Evolutionary conservation across 1,139 yeast genomes (phyloP).

Genomic region (Oligophagozyma castellii): DNA sequence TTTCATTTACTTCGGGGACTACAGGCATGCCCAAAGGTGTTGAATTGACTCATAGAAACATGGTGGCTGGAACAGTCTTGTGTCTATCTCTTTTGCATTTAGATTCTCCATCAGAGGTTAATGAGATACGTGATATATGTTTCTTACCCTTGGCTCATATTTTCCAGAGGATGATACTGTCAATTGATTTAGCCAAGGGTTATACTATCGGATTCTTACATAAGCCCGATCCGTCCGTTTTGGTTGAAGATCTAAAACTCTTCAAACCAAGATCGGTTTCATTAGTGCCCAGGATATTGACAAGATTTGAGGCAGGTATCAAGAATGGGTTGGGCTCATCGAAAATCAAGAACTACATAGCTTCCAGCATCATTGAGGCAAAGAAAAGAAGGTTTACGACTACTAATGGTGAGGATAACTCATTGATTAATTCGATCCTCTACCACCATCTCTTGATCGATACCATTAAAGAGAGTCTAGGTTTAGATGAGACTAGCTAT

Average conservation of each 20-base stretch:
- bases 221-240: slow-evolving; percentile 28
- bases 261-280: slow-evolving; percentile 41
- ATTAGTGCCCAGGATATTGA: slow-evolving; percentile 54
- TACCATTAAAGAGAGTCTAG: slow-evolving; percentile 42
- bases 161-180: slow-evolving; percentile 33
- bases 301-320: slow-evolving; percentile 44
- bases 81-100: slow-evolving; percentile 15
- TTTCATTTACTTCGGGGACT: slow-evolving; percentile 69
- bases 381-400: slow-evolving; percentile 26
- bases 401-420: slow-evolving; percentile 27
- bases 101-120: slow-evolving; percentile 7
- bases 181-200: slow-evolving; percentile 23
- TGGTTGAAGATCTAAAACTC: slow-evolving; percentile 43
- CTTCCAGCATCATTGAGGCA: slow-evolving; percentile 24
- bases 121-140: slow-evolving; percentile 21
- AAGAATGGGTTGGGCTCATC: slow-evolving; percentile 27
- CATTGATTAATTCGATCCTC: slow-evolving; percentile 20
- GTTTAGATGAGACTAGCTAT: slow-evolving; percentile 36
- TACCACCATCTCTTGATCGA: slow-evolving; percentile 37
- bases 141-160: slow-evolving; percentile 64
- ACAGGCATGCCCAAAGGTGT: slow-evolving; percentile 71
- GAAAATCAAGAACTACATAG: slow-evolving; percentile 24
- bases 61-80: slow-evolving; percentile 35
- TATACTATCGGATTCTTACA: slow-evolving; percentile 34
- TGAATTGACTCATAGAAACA: slow-evolving; percentile 40